These are phyloP conservation scores for Candida tetrigidarum DNA, from an alignment of 1,139 yeast genomes.

Conservation along the genomic window DNA sequence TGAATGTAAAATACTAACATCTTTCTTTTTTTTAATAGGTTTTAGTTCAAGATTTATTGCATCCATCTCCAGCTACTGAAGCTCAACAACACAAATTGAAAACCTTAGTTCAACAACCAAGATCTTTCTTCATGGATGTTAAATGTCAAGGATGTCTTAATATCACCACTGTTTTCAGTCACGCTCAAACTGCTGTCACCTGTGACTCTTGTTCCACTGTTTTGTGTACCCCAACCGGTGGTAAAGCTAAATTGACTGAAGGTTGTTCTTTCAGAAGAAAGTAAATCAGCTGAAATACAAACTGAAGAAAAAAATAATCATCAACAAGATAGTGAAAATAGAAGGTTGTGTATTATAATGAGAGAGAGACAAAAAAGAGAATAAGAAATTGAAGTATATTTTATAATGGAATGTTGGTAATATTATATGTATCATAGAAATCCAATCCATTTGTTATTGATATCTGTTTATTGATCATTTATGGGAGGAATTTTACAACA, in stretches of 20 bases:
- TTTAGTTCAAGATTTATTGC: slow-evolving; percentile 95
- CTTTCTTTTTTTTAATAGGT: slow-evolving; percentile 45
- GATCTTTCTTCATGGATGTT: slow-evolving; percentile 99
- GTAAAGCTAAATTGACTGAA: slow-evolving; percentile 99
- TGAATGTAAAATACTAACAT: slow-evolving; percentile 6
- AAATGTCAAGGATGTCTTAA: slow-evolving; percentile 99
- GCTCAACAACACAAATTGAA: slow-evolving; percentile 96
- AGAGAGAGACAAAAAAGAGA: not conserved
- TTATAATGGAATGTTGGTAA: slow-evolving; percentile 5
- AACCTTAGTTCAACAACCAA: slow-evolving; percentile 95
- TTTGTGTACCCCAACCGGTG: slow-evolving; percentile 99
- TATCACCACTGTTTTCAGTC: slow-evolving; percentile 99
- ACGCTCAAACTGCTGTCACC: slow-evolving; percentile 99
- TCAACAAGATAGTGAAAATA: not conserved
- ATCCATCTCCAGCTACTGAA: slow-evolving; percentile 97
- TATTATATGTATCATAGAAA: slow-evolving; percentile 9
- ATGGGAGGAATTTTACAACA: slow-evolving; percentile 6
- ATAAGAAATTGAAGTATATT: too few species aligned
- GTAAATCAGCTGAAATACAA: slow-evolving; percentile 50
- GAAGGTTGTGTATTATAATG: not conserved
- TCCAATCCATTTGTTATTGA: slow-evolving; percentile 4
- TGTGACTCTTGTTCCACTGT: slow-evolving; percentile 99
- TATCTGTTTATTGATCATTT: not conserved
- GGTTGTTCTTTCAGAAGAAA: slow-evolving; percentile 99
- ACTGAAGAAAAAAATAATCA: too few species aligned